A percentile compares a stretch with the other conserved stretches of the same genome.
Evolutionary conservation across 1,284 basidiomycete species (phyloP).

Genomic region (Agroathelia rolfsii): DNA sequence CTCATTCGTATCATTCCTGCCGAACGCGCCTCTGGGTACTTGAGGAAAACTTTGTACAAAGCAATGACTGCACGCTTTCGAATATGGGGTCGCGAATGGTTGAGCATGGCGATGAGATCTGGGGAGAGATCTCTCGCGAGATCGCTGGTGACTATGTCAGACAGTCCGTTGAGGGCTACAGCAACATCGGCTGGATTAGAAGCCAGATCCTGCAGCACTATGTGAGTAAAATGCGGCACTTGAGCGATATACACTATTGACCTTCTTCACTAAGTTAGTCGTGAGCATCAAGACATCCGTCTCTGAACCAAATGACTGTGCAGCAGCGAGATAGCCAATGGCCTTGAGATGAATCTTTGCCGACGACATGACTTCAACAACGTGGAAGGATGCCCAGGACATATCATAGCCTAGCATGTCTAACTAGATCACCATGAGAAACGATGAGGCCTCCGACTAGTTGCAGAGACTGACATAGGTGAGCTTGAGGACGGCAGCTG

Average conservation of each 20-base stretch:
- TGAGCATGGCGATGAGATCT: slow-evolving; percentile 83
- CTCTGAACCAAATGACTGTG: slow-evolving; percentile 86
- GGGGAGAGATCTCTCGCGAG: slow-evolving; percentile 82
- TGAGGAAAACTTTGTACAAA: slow-evolving; percentile 68
- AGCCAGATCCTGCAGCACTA: slow-evolving; percentile 61
- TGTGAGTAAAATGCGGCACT: slow-evolving; percentile 10
- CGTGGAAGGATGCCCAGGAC: slow-evolving; percentile 87
- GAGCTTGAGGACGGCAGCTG: slow-evolving; percentile 89
- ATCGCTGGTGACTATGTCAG: slow-evolving; percentile 83
- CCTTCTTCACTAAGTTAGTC: slow-evolving; percentile 97
- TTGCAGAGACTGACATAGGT: slow-evolving; percentile 70
- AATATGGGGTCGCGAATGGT: slow-evolving; percentile 82
- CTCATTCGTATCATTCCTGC: slow-evolving; percentile 65
- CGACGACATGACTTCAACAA: slow-evolving; percentile 97
- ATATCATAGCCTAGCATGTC: slow-evolving; percentile 92
- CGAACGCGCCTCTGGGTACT: slow-evolving; percentile 68
- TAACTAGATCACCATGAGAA: slow-evolving; percentile 39
- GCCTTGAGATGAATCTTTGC: slow-evolving; percentile 86
- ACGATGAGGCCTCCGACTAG: slow-evolving; percentile 5
- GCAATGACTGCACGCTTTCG: slow-evolving; percentile 85
- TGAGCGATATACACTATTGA: slow-evolving; percentile 25
- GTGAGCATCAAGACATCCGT: slow-evolving; percentile 98
- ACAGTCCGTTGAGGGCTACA: slow-evolving; percentile 78
- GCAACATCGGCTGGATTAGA: slow-evolving; percentile 72
- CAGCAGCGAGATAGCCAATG: slow-evolving; percentile 91